Evolutionary conservation across 2,329 filamentous ascomycete species (phyloP).

Genomic region (Fusarium pseudoanthophilum): DNA sequence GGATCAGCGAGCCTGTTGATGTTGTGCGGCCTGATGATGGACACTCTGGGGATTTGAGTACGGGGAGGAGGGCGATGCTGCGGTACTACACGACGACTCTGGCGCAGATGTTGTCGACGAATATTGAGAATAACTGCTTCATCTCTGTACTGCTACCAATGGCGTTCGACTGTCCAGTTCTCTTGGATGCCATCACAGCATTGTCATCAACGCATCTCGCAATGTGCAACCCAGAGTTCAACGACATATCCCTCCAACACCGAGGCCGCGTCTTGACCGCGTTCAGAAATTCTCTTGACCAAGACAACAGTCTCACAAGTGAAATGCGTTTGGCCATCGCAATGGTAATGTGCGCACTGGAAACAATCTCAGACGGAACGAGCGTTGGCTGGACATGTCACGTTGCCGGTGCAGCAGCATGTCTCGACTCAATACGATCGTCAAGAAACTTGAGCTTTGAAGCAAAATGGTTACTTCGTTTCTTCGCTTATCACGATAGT

Average conservation of each 20-base stretch:
- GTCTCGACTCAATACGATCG: neutral
- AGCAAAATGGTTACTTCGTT: neutral
- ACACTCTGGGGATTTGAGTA: neutral
- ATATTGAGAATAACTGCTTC: neutral
- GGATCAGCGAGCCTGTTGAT: neutral
- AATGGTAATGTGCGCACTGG: neutral
- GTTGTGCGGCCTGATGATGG: neutral
- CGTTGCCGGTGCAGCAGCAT: neutral
- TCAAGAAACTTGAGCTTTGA: neutral
- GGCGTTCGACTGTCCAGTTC: neutral
- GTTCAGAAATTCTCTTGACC: rapidly evolving
- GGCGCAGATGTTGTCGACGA: rapidly evolving
- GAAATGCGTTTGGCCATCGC: neutral
- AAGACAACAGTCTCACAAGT: rapidly evolving
- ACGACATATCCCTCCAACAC: neutral
- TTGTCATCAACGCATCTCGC: neutral
- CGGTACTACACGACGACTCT: neutral
- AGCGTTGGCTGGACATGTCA: neutral
- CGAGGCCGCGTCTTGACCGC: rapidly evolving
- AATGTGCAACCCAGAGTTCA: neutral
- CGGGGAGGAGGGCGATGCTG: rapidly evolving
- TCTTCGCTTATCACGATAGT: neutral
- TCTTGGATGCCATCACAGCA: rapidly evolving
- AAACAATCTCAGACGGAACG: neutral
- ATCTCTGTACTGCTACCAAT: rapidly evolving